These are phyloP conservation scores for Ophiostoma angusticollis DNA, from an alignment of 2,329 filamentous ascomycete genomes.

Conservation along the genomic window DNA sequence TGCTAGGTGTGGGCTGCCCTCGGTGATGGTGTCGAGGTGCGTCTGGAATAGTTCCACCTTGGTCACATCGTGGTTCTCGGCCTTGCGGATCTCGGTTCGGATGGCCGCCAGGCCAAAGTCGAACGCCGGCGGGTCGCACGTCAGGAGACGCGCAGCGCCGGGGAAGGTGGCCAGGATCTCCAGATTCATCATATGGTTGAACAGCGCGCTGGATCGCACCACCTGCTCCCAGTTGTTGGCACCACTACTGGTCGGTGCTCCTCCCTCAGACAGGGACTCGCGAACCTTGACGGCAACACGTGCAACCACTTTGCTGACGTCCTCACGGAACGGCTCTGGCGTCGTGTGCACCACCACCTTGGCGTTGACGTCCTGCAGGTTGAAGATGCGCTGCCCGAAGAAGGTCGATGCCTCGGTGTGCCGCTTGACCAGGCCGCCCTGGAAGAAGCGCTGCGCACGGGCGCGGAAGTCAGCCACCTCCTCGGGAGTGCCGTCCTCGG, in stretches of 20 bases:
- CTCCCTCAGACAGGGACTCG: background rate
- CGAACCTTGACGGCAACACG: conserved; percentile 12
- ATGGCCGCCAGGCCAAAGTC: conserved; percentile 62
- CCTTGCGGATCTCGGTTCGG: conserved; percentile 10
- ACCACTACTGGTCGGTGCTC: background rate
- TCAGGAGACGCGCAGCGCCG: conserved; percentile 33
- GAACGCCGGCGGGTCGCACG: conserved; percentile 43
- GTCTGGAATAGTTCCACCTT: conserved; percentile 11
- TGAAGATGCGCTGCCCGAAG: conserved; percentile 13
- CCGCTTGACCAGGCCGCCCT: conserved; percentile 13
- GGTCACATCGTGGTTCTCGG: conserved; percentile 8
- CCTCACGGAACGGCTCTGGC: conserved; percentile 21
- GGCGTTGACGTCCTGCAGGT: conserved; percentile 11
- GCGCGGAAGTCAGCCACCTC: conserved; percentile 10
- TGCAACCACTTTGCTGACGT: conserved; percentile 22
- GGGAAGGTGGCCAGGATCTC: conserved; percentile 15
- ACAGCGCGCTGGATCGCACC: conserved; percentile 13
- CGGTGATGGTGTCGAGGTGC: conserved; percentile 11
- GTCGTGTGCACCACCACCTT: conserved; percentile 12
- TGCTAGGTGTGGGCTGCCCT: conserved; percentile 12
- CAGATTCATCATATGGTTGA: conserved; percentile 13
- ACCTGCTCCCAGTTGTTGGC: conserved; percentile 13
- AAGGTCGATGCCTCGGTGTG: conserved; percentile 14
- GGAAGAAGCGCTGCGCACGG: conserved; percentile 12
- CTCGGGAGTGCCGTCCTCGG: conserved; percentile 11